Base-by-base conservation (phyloP, 768 basidiomycete species). In the Xerocomellus dryophilus region DNA sequence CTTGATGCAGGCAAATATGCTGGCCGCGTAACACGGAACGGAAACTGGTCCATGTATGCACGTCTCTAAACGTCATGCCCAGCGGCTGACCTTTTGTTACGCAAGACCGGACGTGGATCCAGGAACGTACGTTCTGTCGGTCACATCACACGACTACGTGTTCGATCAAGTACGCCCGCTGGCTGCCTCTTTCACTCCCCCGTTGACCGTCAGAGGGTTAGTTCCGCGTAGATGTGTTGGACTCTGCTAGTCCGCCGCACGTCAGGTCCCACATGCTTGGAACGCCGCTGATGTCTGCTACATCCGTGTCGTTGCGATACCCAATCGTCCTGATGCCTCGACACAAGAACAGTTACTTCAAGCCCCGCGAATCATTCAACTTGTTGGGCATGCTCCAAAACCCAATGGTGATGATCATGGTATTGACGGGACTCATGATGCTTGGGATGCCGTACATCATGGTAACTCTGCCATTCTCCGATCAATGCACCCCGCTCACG, bases 381-480 rank as follows among this genome's bases (percentile, higher is more conserved):
- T 57, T 90, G 21, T 50, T 86, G 52, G 81, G 75, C 48, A 90
- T 93, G 86, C 74, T 93, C 63, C 81, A 85, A 53, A 93, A 83
- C 65, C 90, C 90, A 7, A 91, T 93, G 90, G 87, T 88, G 78
- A 71, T 93, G 53, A 78, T 91, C 67, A 87, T 89, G 83, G 76
- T 82, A 29, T 69, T 79, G 58, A 85, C 79, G 42, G 89, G 79
- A 35, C 73, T 71, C 46, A 80, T 90, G 80, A 79, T 88, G 73
- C 68, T 92, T 25, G 80, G 77, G 21, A 84, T 82, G 81, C 90
- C 89, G 5, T 90, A 87, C 64, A 69, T 92, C 50, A 86, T 86
- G 79, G 90, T 90, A 63, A 44, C 74, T 52, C 17, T 40, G 14
- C 39, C 15, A 4, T 20, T 27, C 18, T 11, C 42, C 1, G 6